These are phyloP conservation scores for Chlamydomonas incerta DNA, from an alignment of 139 green algal genomes.

Conservation along the genomic window DNA sequence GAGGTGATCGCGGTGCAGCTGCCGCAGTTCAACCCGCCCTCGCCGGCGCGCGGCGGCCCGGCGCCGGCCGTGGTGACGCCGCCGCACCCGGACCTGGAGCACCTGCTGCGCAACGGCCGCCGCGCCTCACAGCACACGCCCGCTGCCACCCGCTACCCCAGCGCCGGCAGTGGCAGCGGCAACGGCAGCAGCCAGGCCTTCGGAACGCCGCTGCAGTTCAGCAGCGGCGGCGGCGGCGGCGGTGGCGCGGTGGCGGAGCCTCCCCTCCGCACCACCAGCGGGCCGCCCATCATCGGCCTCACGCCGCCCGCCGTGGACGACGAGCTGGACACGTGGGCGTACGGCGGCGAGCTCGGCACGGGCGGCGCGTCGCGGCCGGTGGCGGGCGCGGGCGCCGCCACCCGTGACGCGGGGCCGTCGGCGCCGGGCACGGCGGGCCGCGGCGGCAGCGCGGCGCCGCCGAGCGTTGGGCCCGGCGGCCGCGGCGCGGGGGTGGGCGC, in stretches of 20 bases:
- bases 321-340: slow-evolving; percentile 19
- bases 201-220: too few species aligned
- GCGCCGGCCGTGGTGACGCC: neutral
- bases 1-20: slow-evolving; percentile 32
- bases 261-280: neutral
- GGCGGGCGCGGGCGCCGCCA: neutral
- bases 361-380: too few species aligned
- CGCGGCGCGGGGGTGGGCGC: neutral
- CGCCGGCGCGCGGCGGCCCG: neutral
- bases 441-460: neutral
- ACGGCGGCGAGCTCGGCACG: neutral
- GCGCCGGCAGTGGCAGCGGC: too few species aligned
- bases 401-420: neutral
- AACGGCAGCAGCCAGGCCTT: too few species aligned
- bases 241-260: neutral
- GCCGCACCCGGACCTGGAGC: slow-evolving; percentile 18
- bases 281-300: neutral
- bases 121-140: neutral
- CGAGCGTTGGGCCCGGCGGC: neutral
- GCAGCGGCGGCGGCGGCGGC: too few species aligned
- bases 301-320: slow-evolving; percentile 4
- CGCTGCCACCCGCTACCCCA: neutral
- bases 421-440: neutral
- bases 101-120: neutral
- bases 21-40: slow-evolving; percentile 24